These are phyloP conservation scores for Cetraspora pellucida DNA, from an alignment of 192 early-diverging fungal species.

Conservation along the genomic window DNA sequence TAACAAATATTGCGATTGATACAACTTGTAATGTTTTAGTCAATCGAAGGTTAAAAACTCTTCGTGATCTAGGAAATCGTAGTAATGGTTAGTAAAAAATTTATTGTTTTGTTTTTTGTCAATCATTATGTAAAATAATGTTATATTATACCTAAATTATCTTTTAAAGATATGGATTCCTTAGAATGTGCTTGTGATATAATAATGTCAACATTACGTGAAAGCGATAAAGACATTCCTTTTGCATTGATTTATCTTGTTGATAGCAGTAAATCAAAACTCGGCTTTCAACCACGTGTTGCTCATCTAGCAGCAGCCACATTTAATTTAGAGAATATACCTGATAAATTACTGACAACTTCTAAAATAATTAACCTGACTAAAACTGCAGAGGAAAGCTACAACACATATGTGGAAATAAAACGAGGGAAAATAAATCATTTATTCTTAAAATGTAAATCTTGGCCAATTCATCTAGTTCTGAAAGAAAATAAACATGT, in stretches of 20 bases:
- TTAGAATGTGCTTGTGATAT: conserved; percentile 14
- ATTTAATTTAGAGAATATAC: not conserved
- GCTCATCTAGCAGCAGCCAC: not conserved
- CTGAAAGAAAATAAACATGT: not conserved
- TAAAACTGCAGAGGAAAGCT: not conserved
- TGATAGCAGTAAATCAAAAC: not conserved
- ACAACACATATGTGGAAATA: not conserved
- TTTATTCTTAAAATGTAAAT: too few species aligned
- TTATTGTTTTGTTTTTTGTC: not conserved
- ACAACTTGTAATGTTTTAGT: conserved; percentile 39
- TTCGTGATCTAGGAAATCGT: conserved; percentile 40
- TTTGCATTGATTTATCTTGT: conserved; percentile 20
- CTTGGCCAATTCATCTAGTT: not conserved
- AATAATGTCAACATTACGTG: not conserved
- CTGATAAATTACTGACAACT: conserved; percentile 1
- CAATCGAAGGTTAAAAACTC: conserved; percentile 38
- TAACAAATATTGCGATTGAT: conserved; percentile 38
- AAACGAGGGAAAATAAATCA: not conserved
- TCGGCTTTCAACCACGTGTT: not conserved
- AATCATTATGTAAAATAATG: too few species aligned
- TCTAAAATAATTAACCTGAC: too few species aligned
- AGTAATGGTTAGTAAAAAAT: not conserved
- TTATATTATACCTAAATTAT: too few species aligned
- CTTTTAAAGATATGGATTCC: conserved; percentile 13
- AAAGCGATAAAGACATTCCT: not conserved